A percentile compares a stretch with the other conserved stretches of the same genome.
Conservation (phyloP, 371 early-diverging fungal species). For the Chytridium lagenaria region DNA sequence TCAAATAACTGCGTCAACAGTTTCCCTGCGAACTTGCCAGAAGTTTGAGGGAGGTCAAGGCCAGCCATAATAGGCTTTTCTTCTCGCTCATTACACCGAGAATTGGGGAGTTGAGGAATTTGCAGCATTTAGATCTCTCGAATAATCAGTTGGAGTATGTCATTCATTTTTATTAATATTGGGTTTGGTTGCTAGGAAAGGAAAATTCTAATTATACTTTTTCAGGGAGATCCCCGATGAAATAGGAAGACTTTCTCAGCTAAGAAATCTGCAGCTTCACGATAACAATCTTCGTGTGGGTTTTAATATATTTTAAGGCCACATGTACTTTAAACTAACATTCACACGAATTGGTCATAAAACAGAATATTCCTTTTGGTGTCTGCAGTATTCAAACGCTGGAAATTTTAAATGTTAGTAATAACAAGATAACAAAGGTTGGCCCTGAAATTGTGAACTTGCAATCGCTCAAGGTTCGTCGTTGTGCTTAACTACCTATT, state of each 20-base stretch:
- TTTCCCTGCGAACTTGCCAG: conserved; percentile 51
- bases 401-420: conserved; percentile 52
- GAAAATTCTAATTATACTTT: conserved; percentile 21
- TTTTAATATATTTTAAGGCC: not conserved
- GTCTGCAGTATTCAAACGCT: conserved; percentile 54
- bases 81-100: conserved; percentile 46
- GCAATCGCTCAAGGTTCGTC: conserved; percentile 51
- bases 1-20: conserved; percentile 50
- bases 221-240: conserved; percentile 46
- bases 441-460: conserved; percentile 56
- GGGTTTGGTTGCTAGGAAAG: not conserved
- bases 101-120: conserved; percentile 54
- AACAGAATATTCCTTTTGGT: conserved; percentile 51
- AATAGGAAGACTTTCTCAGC: conserved; percentile 56
- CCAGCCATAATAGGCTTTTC: conserved; percentile 52
- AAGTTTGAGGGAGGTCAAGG: conserved; percentile 38
- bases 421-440: conserved; percentile 58
- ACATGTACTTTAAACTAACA: not conserved
- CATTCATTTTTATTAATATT: conserved; percentile 36
- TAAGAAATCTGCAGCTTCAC: conserved; percentile 56
- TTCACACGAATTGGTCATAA: not conserved
- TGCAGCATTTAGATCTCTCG: conserved; percentile 57
- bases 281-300: conserved; percentile 58
- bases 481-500: conserved; percentile 3
- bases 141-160: conserved; percentile 64